Evolutionary conservation across 192 early-diverging fungal genomes (phyloP).

Genomic region (Physocladia obscura): DNA sequence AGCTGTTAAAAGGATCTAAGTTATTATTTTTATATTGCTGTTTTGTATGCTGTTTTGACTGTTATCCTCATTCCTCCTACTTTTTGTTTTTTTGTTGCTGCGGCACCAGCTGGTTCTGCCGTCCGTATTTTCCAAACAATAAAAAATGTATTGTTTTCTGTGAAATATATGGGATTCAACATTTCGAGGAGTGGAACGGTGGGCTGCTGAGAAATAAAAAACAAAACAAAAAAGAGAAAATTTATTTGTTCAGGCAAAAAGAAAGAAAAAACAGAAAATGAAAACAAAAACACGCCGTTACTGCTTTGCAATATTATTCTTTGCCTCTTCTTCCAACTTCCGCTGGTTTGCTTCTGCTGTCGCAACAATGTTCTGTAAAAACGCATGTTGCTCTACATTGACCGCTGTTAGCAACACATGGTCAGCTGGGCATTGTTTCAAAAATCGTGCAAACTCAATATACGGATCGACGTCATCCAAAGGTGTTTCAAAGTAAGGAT

Average conservation of each 20-base stretch:
- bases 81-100: too few species aligned
- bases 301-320: background rate
- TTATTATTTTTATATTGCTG: too few species aligned
- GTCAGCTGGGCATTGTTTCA: conserved; percentile 19
- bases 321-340: conserved; percentile 20
- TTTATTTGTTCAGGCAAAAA: background rate
- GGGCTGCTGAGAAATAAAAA: too few species aligned
- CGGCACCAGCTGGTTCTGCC: too few species aligned
- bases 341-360: conserved; percentile 11
- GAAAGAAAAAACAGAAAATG: too few species aligned
- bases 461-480: conserved; percentile 31
- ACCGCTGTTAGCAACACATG: conserved; percentile 5
- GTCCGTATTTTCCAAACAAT: too few species aligned
- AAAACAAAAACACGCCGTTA: background rate
- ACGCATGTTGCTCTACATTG: conserved; percentile 21
- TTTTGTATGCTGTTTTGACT: too few species aligned
- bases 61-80: too few species aligned
- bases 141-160: too few species aligned
- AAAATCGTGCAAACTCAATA: conserved; percentile 25
- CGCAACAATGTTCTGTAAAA: conserved; percentile 17
- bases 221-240: background rate
- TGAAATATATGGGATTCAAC: too few species aligned
- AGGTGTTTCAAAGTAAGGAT: conserved; percentile 27
- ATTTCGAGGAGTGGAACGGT: too few species aligned
- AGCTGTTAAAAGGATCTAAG: too few species aligned